phyloP scores from a whole-genome alignment of 2,329 filamentous ascomycete species.

The Paraconiothyrium sp. region DNA sequence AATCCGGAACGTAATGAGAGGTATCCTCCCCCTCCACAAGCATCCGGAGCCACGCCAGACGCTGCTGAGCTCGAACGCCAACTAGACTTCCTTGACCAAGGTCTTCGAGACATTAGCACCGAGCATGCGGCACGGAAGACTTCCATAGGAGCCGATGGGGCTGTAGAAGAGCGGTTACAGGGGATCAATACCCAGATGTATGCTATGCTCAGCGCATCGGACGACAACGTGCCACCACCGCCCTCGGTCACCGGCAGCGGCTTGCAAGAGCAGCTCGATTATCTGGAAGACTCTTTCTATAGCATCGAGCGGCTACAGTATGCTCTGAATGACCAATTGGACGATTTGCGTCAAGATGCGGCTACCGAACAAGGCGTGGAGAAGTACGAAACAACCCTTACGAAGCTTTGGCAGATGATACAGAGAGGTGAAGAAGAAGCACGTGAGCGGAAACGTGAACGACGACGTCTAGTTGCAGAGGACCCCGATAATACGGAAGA shows the following conservation, averaged over 20 bases:
- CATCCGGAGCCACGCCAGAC: constrained; percentile 28
- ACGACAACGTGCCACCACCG: constrained; percentile 64
- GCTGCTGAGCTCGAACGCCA: constrained; percentile 60
- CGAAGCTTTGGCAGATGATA: constrained; percentile 64
- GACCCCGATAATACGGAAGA: constrained; percentile 68
- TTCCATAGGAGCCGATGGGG: constrained; percentile 39
- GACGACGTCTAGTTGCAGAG: constrained; percentile 54
- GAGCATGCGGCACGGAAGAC: constrained; percentile 58
- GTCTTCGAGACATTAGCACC: constrained; percentile 68
- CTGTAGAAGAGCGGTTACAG: constrained; percentile 52
- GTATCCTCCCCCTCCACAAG: constrained; percentile 42
- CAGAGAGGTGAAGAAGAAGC: constrained; percentile 53
- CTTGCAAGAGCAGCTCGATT: constrained; percentile 73
- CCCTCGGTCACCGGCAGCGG: constrained; percentile 66
- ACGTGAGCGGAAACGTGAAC: constrained; percentile 49
- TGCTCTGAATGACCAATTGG: constrained; percentile 40
- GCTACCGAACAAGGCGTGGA: constrained; percentile 32
- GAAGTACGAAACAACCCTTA: constrained; percentile 62
- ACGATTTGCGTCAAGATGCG: constrained; percentile 34
- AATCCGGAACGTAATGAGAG: constrained; percentile 61
- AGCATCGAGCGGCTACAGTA: constrained; percentile 50
- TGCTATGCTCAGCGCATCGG: constrained; percentile 52
- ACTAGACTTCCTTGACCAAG: constrained; percentile 75
- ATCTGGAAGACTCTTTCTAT: constrained; percentile 70
- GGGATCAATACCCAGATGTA: constrained; percentile 71